Conservation (phyloP, 257 asterid species). For the Vinca minor region DNA sequence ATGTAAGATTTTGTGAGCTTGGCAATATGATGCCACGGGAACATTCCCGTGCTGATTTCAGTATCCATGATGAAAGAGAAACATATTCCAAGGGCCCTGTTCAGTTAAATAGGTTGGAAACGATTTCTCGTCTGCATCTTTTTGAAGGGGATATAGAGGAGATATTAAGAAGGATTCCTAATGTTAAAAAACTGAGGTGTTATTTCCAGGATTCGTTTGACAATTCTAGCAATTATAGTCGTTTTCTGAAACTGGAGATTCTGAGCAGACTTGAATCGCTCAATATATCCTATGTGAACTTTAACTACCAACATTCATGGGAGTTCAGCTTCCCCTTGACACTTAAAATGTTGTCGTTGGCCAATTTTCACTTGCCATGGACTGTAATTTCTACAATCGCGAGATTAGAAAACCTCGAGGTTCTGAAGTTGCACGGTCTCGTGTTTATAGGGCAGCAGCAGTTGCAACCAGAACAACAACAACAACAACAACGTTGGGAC, state of each 20-base stretch:
- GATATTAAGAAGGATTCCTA: not conserved
- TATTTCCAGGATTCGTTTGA: too few species aligned
- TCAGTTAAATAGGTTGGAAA: not conserved
- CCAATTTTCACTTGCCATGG: not conserved
- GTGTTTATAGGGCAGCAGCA: not conserved
- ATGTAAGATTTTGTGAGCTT: too few species aligned
- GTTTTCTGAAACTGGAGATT: not conserved
- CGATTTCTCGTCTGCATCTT: conserved; percentile 8
- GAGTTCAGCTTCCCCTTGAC: conserved; percentile 6
- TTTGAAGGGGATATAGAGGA: not conserved
- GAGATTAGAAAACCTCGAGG: not conserved
- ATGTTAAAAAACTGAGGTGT: not conserved
- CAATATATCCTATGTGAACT: not conserved
- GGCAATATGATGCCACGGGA: too few species aligned
- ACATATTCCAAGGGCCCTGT: not conserved
- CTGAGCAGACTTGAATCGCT: conserved; percentile 1
- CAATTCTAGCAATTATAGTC: too few species aligned
- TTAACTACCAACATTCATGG: too few species aligned
- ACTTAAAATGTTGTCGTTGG: conserved; percentile 6
- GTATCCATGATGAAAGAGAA: too few species aligned
- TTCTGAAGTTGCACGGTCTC: not conserved
- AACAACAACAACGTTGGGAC: too few species aligned
- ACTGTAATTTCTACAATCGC: not conserved
- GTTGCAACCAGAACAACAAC: conserved; percentile 10
- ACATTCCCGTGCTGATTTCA: too few species aligned